phyloP scores from a whole-genome alignment of 2,329 filamentous ascomycete genomes.

The Cladosporium cucumerinum region DNA sequence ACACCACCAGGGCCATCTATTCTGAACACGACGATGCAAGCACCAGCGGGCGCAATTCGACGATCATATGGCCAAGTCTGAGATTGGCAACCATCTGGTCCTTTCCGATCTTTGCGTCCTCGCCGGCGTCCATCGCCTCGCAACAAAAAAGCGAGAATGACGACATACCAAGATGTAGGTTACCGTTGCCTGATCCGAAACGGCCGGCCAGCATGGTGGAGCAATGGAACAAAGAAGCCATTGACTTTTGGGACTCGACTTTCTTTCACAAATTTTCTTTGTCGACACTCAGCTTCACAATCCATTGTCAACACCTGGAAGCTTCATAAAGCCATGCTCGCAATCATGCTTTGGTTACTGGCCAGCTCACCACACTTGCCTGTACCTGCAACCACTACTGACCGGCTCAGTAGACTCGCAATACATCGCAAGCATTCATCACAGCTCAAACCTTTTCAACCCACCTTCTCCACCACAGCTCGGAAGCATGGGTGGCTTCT shows the following conservation, averaged over 20 bases:
- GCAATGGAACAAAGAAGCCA: background rate
- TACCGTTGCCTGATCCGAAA: background rate
- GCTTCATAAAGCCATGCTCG: background rate
- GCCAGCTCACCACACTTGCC: background rate
- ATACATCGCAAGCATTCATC: background rate
- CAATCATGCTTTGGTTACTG: background rate
- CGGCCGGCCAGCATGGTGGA: background rate
- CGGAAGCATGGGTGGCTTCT: background rate
- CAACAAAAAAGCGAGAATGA: background rate
- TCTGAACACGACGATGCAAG: background rate
- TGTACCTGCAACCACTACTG: background rate
- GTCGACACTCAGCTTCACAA: background rate
- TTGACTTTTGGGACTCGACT: background rate
- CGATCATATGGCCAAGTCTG: background rate
- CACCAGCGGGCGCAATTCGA: no score
- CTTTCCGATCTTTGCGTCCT: background rate
- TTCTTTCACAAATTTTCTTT: background rate
- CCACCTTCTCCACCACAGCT: background rate
- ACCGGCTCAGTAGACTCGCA: background rate
- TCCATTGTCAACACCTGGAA: background rate
- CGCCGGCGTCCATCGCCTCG: background rate
- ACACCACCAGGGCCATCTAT: no score
- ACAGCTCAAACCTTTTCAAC: background rate
- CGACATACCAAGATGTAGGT: background rate
- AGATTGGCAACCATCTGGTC: background rate